These are phyloP conservation scores for Limnomonas spitsbergensis DNA, from an alignment of 139 green algal genomes.

Conservation along the genomic window DNA sequence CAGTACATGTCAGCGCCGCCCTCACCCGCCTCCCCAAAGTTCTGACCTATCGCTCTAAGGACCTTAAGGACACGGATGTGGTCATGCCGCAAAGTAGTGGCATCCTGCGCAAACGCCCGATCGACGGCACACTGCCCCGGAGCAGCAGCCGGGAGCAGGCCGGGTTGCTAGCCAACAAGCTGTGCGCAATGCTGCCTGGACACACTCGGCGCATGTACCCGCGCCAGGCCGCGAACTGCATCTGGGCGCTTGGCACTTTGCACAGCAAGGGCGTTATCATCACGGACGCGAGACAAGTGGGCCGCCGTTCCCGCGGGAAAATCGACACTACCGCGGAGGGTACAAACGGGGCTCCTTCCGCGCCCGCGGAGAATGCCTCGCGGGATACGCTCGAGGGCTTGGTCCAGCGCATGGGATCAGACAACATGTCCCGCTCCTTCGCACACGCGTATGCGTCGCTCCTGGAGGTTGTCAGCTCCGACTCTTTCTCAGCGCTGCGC, in stretches of 20 bases:
- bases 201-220: background rate
- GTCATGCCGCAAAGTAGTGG: background rate
- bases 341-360: background rate
- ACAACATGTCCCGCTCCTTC: background rate
- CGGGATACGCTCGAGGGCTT: background rate
- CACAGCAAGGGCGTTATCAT: background rate
- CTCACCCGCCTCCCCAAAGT: constrained; percentile 32
- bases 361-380: background rate
- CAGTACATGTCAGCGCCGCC: constrained; percentile 33
- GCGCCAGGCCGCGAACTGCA: constrained; percentile 13
- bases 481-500: background rate
- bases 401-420: background rate
- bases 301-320: background rate
- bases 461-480: background rate
- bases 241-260: constrained; percentile 14
- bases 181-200: constrained; percentile 1
- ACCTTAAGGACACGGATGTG: constrained; percentile 14
- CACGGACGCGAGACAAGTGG: background rate
- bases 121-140: background rate
- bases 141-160: background rate
- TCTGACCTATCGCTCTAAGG: constrained; percentile 12
- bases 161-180: background rate
- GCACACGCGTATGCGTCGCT: background rate
- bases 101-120: background rate
- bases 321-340: background rate